These are phyloP conservation scores for Apiospora kogelbergensis DNA, from an alignment of 2,329 filamentous ascomycete species.

Conservation along the genomic window DNA sequence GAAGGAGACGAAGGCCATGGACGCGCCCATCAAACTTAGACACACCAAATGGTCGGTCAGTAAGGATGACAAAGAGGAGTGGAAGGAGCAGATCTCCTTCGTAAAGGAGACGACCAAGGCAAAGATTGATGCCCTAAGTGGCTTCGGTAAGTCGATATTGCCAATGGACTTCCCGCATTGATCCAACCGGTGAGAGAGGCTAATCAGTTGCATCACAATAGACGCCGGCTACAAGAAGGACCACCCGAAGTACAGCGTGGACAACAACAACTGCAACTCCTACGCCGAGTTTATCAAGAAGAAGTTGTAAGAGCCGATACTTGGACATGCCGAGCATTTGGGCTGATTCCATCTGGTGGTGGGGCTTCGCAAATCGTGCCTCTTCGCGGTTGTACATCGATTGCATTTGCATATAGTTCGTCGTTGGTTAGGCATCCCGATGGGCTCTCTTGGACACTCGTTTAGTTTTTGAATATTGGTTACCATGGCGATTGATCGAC, in stretches of 20 bases:
- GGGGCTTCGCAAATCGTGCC: no score
- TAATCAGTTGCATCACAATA: slow-evolving; percentile 5
- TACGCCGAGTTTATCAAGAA: slow-evolving; percentile 7
- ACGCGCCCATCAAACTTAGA: not conserved
- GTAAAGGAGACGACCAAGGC: not conserved
- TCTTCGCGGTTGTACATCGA: no score
- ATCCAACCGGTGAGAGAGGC: not conserved
- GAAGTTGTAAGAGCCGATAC: not conserved
- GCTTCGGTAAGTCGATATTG: not conserved
- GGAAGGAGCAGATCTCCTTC: not conserved
- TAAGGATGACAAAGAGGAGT: not conserved
- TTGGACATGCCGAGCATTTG: not conserved
- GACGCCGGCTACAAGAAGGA: not conserved
- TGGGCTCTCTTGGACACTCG: no score
- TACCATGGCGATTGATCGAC: no score
- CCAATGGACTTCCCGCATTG: no score
- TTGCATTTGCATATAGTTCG: no score
- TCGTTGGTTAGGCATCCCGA: no score
- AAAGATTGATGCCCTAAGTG: not conserved
- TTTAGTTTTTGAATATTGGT: no score
- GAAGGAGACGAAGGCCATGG: not conserved
- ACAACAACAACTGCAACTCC: slow-evolving; percentile 18
- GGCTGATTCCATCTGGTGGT: no score
- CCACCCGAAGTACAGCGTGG: slow-evolving; percentile 13
- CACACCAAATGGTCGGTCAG: not conserved